Evolutionary conservation across 2,329 filamentous ascomycete genomes (phyloP), one percentile per base, ranked within the genome.

Genomic region (Leptographium wingfieldii): DNA sequence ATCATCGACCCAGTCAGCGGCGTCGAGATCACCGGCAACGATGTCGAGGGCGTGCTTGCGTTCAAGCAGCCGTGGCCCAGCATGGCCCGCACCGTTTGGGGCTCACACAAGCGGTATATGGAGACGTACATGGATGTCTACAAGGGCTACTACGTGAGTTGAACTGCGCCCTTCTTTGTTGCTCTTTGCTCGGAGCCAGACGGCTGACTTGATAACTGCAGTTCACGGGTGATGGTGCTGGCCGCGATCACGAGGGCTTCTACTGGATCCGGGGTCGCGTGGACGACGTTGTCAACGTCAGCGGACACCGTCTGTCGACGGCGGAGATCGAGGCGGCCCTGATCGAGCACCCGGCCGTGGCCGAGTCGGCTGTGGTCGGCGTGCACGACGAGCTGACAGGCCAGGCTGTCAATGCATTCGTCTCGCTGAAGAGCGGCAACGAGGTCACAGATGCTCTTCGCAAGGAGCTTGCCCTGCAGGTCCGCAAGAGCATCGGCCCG

Each of bases 201-300:
- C 6, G 16, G 40, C 49, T 22, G 53, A 61, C 64, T 57, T 53
- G 43, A 58, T 48, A 19, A 5, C 60, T 51, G 12, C 66, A 90
- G 86, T 95, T 94, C 77, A 94, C 90, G 19, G 90, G 90, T 61
- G 94, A 99, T 71, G 94, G 94, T 70, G 94, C 94, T 60, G 94
- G 89, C 62, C 89, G 94, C 70, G 94, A 99, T 72, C 88, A 96
- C 74, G 94, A 99, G 69, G 94, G 94, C 60, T 99, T 96, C 80
- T 99, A 97, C 84, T 99, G 94, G 94, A 99, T 99, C 72, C 90
- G 94, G 64, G 94, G 94, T 65, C 91, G 94, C 73, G 94, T 99
- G 58, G 94, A 99, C 71, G 94, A 99, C 69, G 94, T 99, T 52
- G 92, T 99, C 73, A 99, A 99, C 74, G 94, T 99, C 63, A 94